Conservation (phyloP, 1,284 basidiomycete species). For the Boletus semigastroideus region DNA sequence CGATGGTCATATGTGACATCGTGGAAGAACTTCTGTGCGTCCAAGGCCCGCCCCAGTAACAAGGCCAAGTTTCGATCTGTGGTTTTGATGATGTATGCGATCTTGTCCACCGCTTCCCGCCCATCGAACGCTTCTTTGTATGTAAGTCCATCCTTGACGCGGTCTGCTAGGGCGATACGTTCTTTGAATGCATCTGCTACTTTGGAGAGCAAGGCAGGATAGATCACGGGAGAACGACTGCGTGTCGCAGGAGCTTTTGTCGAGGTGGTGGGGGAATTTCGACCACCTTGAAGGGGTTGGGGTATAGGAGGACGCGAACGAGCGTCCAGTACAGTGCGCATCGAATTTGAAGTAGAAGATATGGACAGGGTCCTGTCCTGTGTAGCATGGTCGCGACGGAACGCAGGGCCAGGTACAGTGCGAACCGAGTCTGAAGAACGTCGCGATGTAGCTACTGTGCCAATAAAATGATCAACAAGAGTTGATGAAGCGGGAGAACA, state of each 20-base stretch:
- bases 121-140: constrained; percentile 98
- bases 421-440: constrained; percentile 58
- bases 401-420: constrained; percentile 43
- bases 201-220: constrained; percentile 91
- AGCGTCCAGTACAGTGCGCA: constrained; percentile 38
- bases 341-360: constrained; percentile 56
- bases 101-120: constrained; percentile 93
- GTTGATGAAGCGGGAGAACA: constrained; percentile 57
- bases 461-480: constrained; percentile 43
- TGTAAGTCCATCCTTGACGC: constrained; percentile 91
- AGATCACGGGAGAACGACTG: constrained; percentile 72
- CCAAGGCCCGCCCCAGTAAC: constrained; percentile 90
- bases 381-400: constrained; percentile 53
- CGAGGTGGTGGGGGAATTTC: constrained; percentile 51
- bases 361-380: constrained; percentile 76
- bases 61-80: constrained; percentile 96
- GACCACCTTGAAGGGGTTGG: constrained; percentile 36
- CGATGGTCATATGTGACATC: constrained; percentile 99
- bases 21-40: constrained; percentile 99
- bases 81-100: constrained; percentile 97
- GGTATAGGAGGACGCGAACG: constrained; percentile 40
- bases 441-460: constrained; percentile 33
- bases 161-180: constrained; percentile 75
- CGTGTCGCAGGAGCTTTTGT: constrained; percentile 35
- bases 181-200: constrained; percentile 93